Conservation (phyloP, 2,329 filamentous ascomycete species). For the Pyrenophora tritici-repentis region DNA sequence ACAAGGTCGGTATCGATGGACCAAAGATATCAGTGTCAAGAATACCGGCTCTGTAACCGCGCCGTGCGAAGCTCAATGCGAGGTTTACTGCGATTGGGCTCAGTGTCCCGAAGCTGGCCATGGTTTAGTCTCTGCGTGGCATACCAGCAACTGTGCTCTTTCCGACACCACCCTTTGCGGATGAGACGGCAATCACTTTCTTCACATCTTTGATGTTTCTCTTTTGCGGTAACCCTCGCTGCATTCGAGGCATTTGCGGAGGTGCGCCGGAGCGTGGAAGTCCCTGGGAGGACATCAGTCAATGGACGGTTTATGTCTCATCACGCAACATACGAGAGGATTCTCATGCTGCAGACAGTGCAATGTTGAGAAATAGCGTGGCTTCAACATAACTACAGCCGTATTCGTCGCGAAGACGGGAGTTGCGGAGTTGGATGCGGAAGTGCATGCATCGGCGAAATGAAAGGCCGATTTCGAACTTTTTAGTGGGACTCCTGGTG, state of each 20-base stretch:
- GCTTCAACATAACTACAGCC: conserved; percentile 46
- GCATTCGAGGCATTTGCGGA: conserved; percentile 72
- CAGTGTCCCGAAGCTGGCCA: not conserved
- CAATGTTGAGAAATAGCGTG: conserved; percentile 60
- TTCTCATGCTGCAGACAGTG: conserved; percentile 74
- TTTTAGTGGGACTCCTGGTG: conserved; percentile 37
- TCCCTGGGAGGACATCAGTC: conserved; percentile 61
- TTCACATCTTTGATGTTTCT: conserved; percentile 81
- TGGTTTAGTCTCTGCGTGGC: conserved; percentile 9
- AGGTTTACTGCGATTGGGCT: conserved; percentile 67
- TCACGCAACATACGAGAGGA: conserved; percentile 66
- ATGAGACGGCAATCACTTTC: conserved; percentile 95
- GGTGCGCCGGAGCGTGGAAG: conserved; percentile 74
- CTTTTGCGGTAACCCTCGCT: conserved; percentile 79
- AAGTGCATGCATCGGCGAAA: conserved; percentile 29
- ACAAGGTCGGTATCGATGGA: conserved; percentile 87
- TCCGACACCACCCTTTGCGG: conserved; percentile 96
- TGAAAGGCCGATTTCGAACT: conserved; percentile 28
- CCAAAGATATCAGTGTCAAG: conserved; percentile 97
- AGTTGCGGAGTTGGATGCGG: conserved; percentile 30
- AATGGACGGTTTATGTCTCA: not conserved
- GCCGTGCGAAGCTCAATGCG: conserved; percentile 81
- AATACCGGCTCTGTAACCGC: conserved; percentile 81
- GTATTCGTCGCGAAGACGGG: not conserved
- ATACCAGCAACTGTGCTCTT: conserved; percentile 90